phyloP scores from a whole-genome alignment of 176 grass and related monocot genomes.

The Cocos nucifera region DNA sequence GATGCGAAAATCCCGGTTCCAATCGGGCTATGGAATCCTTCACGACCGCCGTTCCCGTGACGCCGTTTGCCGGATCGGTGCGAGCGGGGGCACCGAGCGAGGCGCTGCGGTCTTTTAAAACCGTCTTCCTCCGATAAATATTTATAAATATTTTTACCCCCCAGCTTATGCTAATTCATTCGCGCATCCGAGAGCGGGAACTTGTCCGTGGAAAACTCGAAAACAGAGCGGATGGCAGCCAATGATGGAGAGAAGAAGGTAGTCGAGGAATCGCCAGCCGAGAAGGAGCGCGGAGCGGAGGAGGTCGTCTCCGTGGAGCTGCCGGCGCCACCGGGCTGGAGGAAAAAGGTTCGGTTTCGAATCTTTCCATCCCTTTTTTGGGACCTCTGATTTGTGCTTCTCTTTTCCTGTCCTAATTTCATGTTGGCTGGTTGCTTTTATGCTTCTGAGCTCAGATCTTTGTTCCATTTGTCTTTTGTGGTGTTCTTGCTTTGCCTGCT shows the following conservation, averaged over 20 bases:
- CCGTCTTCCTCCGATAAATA: too few relatives aligned
- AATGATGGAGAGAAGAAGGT: slow-evolving; percentile 14
- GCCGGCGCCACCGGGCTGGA: slow-evolving; percentile 24
- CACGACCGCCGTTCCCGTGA: too few relatives aligned
- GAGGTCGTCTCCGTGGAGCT: slow-evolving; percentile 20
- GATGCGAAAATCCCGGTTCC: too few relatives aligned
- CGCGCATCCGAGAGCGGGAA: slow-evolving; percentile 26
- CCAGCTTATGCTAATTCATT: too few relatives aligned
- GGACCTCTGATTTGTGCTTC: too few relatives aligned
- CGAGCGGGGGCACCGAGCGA: too few relatives aligned
- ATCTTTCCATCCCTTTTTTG: not conserved
- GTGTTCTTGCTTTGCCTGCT: too few relatives aligned
- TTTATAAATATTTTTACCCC: too few relatives aligned
- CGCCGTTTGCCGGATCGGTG: too few relatives aligned
- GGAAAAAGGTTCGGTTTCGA: slow-evolving; percentile 26
- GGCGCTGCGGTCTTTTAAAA: too few relatives aligned
- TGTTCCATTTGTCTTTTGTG: slow-evolving; percentile 2
- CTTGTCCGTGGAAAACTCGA: slow-evolving; percentile 4
- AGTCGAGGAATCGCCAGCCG: slow-evolving; percentile 4
- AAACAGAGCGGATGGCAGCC: slow-evolving; percentile 19
- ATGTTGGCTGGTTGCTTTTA: not conserved
- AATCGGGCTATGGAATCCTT: too few relatives aligned
- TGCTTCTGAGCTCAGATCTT: slow-evolving; percentile 7
- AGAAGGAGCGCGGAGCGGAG: slow-evolving; percentile 11
- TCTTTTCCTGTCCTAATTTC: too few relatives aligned